Percentiles rank a stretch among this genome's conserved stretches.
phyloP scores from a whole-genome alignment of 202 grass and related monocot genomes.

The Musa balbisiana region DNA sequence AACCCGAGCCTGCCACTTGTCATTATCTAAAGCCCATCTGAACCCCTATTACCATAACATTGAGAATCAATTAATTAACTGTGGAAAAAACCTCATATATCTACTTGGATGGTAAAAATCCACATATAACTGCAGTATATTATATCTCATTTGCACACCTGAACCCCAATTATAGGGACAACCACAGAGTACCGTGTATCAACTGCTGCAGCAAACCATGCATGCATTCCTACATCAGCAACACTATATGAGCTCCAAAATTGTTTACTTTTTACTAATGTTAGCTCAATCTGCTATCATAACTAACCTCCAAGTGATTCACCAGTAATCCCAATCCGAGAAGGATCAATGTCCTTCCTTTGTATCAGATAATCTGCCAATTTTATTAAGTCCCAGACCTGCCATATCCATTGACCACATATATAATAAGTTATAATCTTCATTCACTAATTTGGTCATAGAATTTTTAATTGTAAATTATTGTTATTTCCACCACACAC shows the following conservation, averaged over 20 bases:
- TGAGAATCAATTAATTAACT: not conserved
- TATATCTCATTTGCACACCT: conserved; percentile 31
- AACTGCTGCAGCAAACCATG: conserved; percentile 74
- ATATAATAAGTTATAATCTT: not conserved
- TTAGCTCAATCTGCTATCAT: not conserved
- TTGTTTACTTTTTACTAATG: not conserved
- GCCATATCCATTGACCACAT: not conserved
- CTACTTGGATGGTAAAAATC: not conserved
- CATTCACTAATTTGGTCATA: not conserved
- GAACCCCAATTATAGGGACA: conserved; percentile 87
- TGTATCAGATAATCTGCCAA: conserved; percentile 65
- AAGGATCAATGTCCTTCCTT: conserved; percentile 61
- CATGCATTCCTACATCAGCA: conserved; percentile 67
- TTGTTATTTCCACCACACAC: not conserved
- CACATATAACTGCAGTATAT: conserved; percentile 3
- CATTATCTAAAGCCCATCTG: conserved; percentile 80
- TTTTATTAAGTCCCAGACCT: conserved; percentile 94
- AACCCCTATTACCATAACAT: conserved; percentile 47
- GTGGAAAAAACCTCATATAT: no score
- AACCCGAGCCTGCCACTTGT: conserved; percentile 69
- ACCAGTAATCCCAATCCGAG: conserved; percentile 75
- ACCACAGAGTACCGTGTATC: conserved; percentile 57
- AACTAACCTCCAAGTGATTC: conserved; percentile 83
- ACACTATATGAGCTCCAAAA: not conserved
- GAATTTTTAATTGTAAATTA: not conserved